phyloP scores from a whole-genome alignment of 257 asterid species.

The Solanum tarapatanum region DNA sequence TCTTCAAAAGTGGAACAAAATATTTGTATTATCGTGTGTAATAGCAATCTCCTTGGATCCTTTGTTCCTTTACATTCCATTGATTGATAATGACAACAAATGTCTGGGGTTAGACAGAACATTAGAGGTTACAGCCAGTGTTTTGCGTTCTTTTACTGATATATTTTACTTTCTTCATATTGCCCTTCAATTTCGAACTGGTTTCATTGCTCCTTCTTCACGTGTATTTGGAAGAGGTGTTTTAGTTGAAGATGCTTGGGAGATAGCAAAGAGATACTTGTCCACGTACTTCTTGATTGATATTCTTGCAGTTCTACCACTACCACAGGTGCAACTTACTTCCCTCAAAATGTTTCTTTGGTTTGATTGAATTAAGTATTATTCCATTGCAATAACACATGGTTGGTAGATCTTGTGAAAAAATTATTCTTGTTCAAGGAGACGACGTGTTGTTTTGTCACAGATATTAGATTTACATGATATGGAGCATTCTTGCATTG shows the following conservation, averaged over 20 bases:
- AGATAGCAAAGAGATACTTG: slow-evolving; percentile 83
- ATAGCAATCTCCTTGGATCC: slow-evolving; percentile 98
- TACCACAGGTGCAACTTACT: slow-evolving; percentile 68
- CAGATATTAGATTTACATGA: background rate
- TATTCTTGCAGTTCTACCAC: slow-evolving; percentile 89
- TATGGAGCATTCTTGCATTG: background rate
- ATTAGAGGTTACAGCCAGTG: slow-evolving; percentile 63
- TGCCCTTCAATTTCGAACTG: slow-evolving; percentile 83
- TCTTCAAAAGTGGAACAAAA: slow-evolving; percentile 93
- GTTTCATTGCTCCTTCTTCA: slow-evolving; percentile 89
- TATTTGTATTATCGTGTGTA: slow-evolving; percentile 69
- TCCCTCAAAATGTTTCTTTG: background rate
- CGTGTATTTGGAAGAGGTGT: slow-evolving; percentile 99
- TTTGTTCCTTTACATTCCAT: slow-evolving; percentile 80
- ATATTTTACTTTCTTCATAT: slow-evolving; percentile 79
- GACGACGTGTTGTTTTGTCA: background rate
- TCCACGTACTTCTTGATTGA: slow-evolving; percentile 73
- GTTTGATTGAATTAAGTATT: background rate
- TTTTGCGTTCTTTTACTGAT: slow-evolving; percentile 75
- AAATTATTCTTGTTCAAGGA: background rate
- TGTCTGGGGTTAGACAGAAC: slow-evolving; percentile 71
- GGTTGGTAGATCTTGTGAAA: background rate
- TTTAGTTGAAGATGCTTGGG: slow-evolving; percentile 86
- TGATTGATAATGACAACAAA: slow-evolving; percentile 46
- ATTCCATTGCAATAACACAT: background rate